A percentile compares a stretch with the other conserved stretches of the same genome.
phyloP scores from a whole-genome alignment of 2,329 filamentous ascomycete genomes.

The Pestalotiopsis sp. region DNA sequence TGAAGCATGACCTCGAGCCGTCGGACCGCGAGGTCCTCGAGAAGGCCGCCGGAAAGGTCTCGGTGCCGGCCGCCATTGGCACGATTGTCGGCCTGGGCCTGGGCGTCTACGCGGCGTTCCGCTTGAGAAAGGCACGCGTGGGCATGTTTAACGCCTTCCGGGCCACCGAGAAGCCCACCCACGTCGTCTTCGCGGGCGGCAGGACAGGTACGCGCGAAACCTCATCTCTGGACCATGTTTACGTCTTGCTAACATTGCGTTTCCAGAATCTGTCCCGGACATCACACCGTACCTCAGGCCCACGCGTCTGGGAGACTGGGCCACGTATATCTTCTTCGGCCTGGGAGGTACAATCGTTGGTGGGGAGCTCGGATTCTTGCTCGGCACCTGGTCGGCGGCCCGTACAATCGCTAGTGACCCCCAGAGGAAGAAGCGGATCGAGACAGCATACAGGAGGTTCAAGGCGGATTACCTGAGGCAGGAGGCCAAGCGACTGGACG shows the following conservation, averaged over 20 bases:
- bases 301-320: constrained; percentile 58
- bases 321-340: constrained; percentile 64
- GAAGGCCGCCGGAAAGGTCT: constrained; percentile 56
- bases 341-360: constrained; percentile 64
- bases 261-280: constrained; percentile 61
- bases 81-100: constrained; percentile 62
- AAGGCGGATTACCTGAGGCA: constrained; percentile 63
- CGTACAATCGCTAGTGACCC: constrained; percentile 55
- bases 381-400: constrained; percentile 55
- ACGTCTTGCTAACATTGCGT: not conserved
- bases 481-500: constrained; percentile 59
- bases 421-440: constrained; percentile 56
- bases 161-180: constrained; percentile 61
- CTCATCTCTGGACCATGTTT: not conserved
- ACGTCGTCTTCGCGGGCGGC: constrained; percentile 64
- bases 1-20: constrained; percentile 54
- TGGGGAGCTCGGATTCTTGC: constrained; percentile 63
- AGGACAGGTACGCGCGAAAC: constrained; percentile 45
- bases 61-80: constrained; percentile 57
- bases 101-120: constrained; percentile 57
- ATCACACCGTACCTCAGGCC: constrained; percentile 59
- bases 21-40: constrained; percentile 60
- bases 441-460: constrained; percentile 64
- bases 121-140: constrained; percentile 55
- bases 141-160: constrained; percentile 65